phyloP scores from a whole-genome alignment of 2,329 filamentous ascomycete species.

The Penicillium griseofulvum region DNA sequence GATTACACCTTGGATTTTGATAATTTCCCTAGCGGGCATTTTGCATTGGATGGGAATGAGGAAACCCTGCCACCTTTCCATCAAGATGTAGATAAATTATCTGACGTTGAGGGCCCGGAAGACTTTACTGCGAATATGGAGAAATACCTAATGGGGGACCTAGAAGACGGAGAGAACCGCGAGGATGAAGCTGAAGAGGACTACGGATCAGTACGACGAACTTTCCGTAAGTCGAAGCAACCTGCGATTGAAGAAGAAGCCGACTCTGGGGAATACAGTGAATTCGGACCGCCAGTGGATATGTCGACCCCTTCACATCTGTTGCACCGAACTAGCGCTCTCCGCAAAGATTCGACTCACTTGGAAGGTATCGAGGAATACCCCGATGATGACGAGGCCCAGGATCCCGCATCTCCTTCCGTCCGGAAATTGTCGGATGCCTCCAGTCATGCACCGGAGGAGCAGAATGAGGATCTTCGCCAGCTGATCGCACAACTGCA shows the following conservation, averaged over 20 bases:
- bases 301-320: conserved; percentile 46
- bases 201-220: conserved; percentile 14
- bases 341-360: conserved; percentile 32
- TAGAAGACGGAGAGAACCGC: conserved; percentile 15
- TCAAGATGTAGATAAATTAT: conserved; percentile 31
- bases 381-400: conserved; percentile 24
- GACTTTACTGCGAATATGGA: conserved; percentile 46
- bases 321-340: conserved; percentile 28
- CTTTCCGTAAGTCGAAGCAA: conserved; percentile 23
- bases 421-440: conserved; percentile 23
- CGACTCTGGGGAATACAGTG: conserved; percentile 39
- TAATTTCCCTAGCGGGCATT: conserved; percentile 32
- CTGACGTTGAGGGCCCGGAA: conserved; percentile 41
- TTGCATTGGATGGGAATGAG: conserved; percentile 23
- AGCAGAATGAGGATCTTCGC: conserved; percentile 26
- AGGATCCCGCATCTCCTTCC: conserved; percentile 27
- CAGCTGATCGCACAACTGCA: conserved; percentile 34
- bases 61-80: conserved; percentile 27
- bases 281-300: conserved; percentile 44
- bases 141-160: conserved; percentile 37
- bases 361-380: conserved; percentile 40
- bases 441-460: conserved; percentile 15
- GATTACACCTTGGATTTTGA: conserved; percentile 43
- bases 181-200: conserved; percentile 11
- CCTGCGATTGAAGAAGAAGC: conserved; percentile 31